Evolutionary conservation across 495 filamentous ascomycete genomes (phyloP), one percentile per base, ranked within the genome.

Genomic region (Letharia lupina): DNA sequence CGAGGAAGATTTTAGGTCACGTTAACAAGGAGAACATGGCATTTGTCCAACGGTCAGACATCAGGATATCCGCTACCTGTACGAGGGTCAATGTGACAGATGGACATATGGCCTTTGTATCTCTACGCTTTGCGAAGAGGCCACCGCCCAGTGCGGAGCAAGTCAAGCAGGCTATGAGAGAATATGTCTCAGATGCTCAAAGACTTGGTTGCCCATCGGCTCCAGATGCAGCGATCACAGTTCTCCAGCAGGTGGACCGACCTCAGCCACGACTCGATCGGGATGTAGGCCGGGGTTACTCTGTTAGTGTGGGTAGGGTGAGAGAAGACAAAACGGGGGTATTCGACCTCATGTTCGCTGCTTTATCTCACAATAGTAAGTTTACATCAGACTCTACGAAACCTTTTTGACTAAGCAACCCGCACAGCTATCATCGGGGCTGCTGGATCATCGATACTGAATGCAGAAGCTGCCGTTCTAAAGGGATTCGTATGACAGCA

Each of bases 391-490:
- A 33, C 12, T 4, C 3, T 44, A 18, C 28, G 7, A 33, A 12
- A 33, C 56, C 35, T 2, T 47, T 41, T 35, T 11, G 7, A 28
- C 73, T 75, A 56, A 74, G 48, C 10, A 56, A 12, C 15, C n/a
- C 47, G 11, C 45, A 33, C 66, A 88, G 86, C 93, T 56, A 87
- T 98, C 54, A 93, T 98, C 73, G 93, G 93, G 70, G 94, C 94
- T 47, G 92, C 94, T 13, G 94, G 94, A 42, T 94, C 90, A 12
- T 96, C 91, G 20, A 95, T 97, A 74, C 77, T 98, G 65, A 97
- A 97, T 75, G 91, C 92, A 16, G 94, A 97, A 75, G 91, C 92
- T 44, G 93, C 93, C 45, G 85, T 96, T 35, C 83, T 96, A 60
- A 95, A 92, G 78, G 94, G 93, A 12, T 90, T 87, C 70, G 81